phyloP scores from a whole-genome alignment of 73 alveolate species.

The Paramecium sexaurelia region DNA sequence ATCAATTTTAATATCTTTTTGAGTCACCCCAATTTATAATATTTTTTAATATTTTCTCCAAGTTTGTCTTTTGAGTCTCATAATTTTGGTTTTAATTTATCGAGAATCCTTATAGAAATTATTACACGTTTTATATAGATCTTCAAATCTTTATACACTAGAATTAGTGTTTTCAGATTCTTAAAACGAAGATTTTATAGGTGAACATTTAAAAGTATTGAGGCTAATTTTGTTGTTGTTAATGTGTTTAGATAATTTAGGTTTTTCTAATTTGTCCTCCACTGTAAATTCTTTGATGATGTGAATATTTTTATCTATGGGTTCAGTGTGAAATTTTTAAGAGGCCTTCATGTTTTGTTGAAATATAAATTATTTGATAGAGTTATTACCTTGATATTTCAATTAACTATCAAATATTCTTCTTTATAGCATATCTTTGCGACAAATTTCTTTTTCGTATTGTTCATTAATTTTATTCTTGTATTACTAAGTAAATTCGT shows the following conservation, averaged over 20 bases:
- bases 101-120: conserved; percentile 23
- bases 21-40: background rate
- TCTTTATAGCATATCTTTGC: background rate
- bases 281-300: background rate
- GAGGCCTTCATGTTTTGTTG: background rate
- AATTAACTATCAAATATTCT: conserved; percentile 1
- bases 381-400: background rate
- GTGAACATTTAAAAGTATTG: background rate
- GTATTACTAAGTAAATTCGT: background rate
- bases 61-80: background rate
- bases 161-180: background rate
- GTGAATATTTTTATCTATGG: background rate
- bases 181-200: background rate
- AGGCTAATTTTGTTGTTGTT: background rate
- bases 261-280: background rate
- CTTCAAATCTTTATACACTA: background rate
- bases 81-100: background rate
- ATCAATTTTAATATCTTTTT: background rate
- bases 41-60: conserved; percentile 8
- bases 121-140: background rate
- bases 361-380: background rate
- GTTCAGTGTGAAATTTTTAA: background rate
- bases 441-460: background rate
- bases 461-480: background rate
- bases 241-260: background rate